Conservation (phyloP, 441 rosid genomes). For the Euphorbia schlechtendalii region DNA sequence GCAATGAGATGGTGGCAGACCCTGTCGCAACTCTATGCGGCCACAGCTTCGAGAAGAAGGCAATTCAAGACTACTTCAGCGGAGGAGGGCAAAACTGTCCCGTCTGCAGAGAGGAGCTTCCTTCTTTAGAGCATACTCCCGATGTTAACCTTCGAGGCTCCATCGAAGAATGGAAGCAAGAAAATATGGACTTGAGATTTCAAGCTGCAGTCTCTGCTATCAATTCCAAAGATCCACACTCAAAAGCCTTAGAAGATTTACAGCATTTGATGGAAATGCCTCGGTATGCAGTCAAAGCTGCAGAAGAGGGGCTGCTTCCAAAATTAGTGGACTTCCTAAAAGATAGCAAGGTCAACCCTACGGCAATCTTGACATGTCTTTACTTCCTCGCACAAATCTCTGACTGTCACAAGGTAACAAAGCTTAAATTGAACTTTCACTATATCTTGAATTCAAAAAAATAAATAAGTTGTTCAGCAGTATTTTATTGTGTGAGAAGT, state of each 20-base stretch:
- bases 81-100: conserved; percentile 38
- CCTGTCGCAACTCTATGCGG: conserved; percentile 43
- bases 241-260: conserved; percentile 35
- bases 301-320: conserved; percentile 28
- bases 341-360: conserved; percentile 21
- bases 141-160: conserved; percentile 38
- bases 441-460: not conserved
- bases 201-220: conserved; percentile 33
- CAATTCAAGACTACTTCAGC: conserved; percentile 34
- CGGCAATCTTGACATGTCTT: conserved; percentile 35
- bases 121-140: conserved; percentile 34
- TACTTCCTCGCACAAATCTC: conserved; percentile 32
- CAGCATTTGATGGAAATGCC: conserved; percentile 29
- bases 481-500: conserved; percentile 7
- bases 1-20: conserved; percentile 41
- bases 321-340: conserved; percentile 35
- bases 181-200: conserved; percentile 35
- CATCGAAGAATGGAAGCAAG: conserved; percentile 40
- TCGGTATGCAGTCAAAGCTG: conserved; percentile 26
- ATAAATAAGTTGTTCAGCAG: not conserved
- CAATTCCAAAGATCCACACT: conserved; percentile 25
- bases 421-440: not conserved
- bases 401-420: conserved; percentile 32
- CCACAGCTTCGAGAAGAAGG: conserved; percentile 49
- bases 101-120: conserved; percentile 34